These are phyloP conservation scores for Ceratocystis albifundus DNA, from an alignment of 2,329 filamentous ascomycete species.

Conservation along the genomic window DNA sequence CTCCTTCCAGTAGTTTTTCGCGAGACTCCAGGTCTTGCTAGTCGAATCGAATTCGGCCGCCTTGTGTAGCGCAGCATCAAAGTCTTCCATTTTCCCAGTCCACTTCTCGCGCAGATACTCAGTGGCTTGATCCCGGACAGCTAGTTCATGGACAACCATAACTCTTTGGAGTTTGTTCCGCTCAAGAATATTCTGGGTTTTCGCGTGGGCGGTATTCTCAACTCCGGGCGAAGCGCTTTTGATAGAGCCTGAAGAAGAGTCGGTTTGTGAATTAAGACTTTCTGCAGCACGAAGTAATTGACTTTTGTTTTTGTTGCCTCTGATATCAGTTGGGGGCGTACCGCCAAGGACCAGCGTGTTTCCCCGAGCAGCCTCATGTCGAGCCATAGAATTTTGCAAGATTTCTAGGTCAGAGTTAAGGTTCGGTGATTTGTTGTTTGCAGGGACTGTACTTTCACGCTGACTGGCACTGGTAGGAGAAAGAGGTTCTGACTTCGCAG, in stretches of 20 bases:
- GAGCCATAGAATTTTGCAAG: slow-evolving; percentile 37
- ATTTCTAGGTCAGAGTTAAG: slow-evolving; percentile 41
- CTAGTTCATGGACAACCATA: slow-evolving; percentile 50
- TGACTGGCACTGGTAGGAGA: slow-evolving; percentile 16
- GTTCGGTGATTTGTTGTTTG: slow-evolving; percentile 29
- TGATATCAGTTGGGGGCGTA: slow-evolving; percentile 25
- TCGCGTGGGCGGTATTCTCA: slow-evolving; percentile 32
- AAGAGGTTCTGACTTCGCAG: slow-evolving; percentile 26
- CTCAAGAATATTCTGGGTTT: slow-evolving; percentile 41
- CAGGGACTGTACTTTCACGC: slow-evolving; percentile 24
- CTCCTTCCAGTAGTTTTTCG: slow-evolving; percentile 49
- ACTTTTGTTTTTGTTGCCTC: slow-evolving; percentile 5
- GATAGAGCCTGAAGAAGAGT: slow-evolving; percentile 47
- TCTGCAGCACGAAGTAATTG: slow-evolving; percentile 27
- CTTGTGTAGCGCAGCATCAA: slow-evolving; percentile 45
- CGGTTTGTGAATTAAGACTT: slow-evolving; percentile 34
- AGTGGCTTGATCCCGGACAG: slow-evolving; percentile 41
- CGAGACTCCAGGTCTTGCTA: slow-evolving; percentile 43
- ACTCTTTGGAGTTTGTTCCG: slow-evolving; percentile 43
- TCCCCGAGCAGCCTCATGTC: slow-evolving; percentile 34
- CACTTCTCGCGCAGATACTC: slow-evolving; percentile 41
- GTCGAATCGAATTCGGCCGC: slow-evolving; percentile 42
- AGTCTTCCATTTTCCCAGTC: slow-evolving; percentile 42
- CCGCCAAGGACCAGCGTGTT: slow-evolving; percentile 21
- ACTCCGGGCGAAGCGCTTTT: slow-evolving; percentile 39